Evolutionary conservation across 2,329 filamentous ascomycete genomes (phyloP).

Genomic region (Pochonia chlamydosporia): DNA sequence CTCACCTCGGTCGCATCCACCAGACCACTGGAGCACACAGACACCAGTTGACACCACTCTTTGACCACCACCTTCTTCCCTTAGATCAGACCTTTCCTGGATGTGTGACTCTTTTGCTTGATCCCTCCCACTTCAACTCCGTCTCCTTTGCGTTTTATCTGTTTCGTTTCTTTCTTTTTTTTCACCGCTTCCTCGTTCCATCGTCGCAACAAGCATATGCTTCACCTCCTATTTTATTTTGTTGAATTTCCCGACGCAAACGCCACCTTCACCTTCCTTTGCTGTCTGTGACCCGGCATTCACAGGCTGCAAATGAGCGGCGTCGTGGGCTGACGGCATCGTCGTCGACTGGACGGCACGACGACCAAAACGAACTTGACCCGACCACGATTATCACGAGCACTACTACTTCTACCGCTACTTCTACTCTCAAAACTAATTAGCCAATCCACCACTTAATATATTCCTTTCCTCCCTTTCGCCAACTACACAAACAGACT

Average conservation of each 20-base stretch:
- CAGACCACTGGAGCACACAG: no score
- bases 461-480: background rate
- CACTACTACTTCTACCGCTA: no score
- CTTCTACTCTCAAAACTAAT: background rate
- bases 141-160: background rate
- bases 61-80: no score
- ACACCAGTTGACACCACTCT: no score
- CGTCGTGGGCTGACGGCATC: conserved; percentile 5
- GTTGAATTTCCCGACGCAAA: background rate
- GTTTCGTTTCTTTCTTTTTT: background rate
- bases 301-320: conserved; percentile 8
- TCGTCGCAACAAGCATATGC: background rate
- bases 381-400: background rate
- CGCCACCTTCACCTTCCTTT: background rate
- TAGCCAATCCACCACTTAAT: background rate
- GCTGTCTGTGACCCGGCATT: background rate
- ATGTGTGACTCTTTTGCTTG: background rate
- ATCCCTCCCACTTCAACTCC: background rate
- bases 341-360: conserved; percentile 7
- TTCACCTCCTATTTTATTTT: background rate
- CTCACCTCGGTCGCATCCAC: no score
- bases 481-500: background rate
- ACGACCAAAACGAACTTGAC: background rate
- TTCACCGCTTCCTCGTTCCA: background rate
- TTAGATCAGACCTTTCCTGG: no score